Conservation (phyloP, 257 asterid genomes). For the Cruciata laevipes region DNA sequence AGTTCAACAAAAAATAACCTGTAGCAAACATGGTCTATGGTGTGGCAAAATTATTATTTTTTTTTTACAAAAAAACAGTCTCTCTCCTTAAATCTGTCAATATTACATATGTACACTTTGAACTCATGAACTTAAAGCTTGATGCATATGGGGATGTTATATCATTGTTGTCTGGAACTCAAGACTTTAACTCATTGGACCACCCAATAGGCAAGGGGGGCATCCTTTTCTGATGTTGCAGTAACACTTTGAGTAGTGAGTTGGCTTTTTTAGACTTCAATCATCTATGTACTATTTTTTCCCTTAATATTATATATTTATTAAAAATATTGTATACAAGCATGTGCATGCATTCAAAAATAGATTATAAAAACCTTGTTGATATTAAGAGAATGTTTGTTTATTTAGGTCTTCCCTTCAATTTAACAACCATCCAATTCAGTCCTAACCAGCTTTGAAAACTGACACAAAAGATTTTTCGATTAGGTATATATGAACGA, state of each 20-base stretch:
- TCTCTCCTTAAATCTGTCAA: constrained; percentile 17
- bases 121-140: constrained; percentile 38
- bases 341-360: neutral
- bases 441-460: no score
- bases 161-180: constrained; percentile 55
- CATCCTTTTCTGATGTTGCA: constrained; percentile 61
- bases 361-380: no score
- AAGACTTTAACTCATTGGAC: constrained; percentile 30
- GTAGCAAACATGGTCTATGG: no score
- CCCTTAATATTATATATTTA: constrained; percentile 9
- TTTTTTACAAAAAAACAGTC: constrained; percentile 7
- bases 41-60: neutral
- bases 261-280: constrained; percentile 14
- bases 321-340: neutral
- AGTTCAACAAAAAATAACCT: no score
- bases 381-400: no score
- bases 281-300: constrained; percentile 6
- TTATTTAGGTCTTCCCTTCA: no score
- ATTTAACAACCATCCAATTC: no score
- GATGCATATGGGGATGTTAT: constrained; percentile 28
- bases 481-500: no score
- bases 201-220: constrained; percentile 25
- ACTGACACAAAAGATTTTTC: no score
- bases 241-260: constrained; percentile 16
- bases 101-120: constrained; percentile 14